Conservation (phyloP, 2,329 filamentous ascomycete genomes). For the Pleomassaria siparia region DNA sequence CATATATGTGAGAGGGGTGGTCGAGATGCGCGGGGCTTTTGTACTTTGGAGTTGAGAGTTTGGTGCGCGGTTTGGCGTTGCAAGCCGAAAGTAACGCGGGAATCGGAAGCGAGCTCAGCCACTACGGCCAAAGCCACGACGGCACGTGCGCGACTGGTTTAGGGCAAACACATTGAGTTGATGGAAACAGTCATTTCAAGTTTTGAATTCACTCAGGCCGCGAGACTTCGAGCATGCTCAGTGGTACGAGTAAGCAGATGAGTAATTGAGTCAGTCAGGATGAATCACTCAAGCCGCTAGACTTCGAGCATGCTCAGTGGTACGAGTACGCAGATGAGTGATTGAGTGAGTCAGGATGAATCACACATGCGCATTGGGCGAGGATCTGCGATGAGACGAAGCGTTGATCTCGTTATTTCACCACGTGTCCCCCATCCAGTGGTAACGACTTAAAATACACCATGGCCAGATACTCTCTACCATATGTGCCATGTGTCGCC, state of each 20-base stretch:
- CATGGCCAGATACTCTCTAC: no score
- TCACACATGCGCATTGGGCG: constrained; percentile 3
- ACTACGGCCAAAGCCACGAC: constrained; percentile 10
- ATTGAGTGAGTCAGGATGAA: constrained; percentile 6
- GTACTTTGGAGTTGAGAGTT: not conserved
- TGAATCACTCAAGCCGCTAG: constrained; percentile 4
- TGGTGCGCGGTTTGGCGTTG: constrained; percentile 5
- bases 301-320: constrained; percentile 26
- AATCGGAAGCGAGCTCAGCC: constrained; percentile 29
- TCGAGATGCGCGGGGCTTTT: not conserved
- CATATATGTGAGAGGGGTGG: constrained; percentile 1
- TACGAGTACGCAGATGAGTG: not conserved
- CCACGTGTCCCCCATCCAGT: no score
- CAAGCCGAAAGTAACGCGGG: constrained; percentile 6
- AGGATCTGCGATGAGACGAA: no score
- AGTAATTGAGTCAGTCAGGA: no score
- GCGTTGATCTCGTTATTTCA: constrained; percentile 1
- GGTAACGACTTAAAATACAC: no score
- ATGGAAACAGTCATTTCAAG: constrained; percentile 17
- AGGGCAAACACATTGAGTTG: constrained; percentile 3
- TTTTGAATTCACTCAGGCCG: constrained; percentile 27
- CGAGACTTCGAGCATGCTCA: constrained; percentile 26
- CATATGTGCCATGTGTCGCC: no score
- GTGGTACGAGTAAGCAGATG: not conserved
- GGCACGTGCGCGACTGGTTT: no score